Evolutionary conservation across 176 grass and related monocot genomes (phyloP), one percentile per base, ranked within the genome.

Genomic region (Carex littledalei): DNA sequence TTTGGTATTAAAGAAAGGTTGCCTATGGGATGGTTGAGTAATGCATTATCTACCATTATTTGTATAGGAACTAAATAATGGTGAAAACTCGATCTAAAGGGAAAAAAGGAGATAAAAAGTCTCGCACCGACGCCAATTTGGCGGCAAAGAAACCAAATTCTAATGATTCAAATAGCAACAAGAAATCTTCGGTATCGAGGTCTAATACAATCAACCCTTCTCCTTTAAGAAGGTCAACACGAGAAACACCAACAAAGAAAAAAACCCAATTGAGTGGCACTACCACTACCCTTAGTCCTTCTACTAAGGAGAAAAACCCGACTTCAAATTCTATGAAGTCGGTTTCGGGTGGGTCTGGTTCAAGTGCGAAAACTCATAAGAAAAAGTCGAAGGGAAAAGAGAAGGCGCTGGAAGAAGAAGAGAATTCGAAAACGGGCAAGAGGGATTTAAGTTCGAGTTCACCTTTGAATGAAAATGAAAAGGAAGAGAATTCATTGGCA

Each of bases 151-250:
- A 34, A 39, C 50, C 58, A 81, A 73, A 26, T 20, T 63, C 58
- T 60, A 82, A 63, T 13, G 52, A 16, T 69, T 84, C 81, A 17
- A 63, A 64, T 1, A 18, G 8, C 41, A 78, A 13, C 26, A 74
- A 14, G 2, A n/a, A 6, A 43, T 49, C 31, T 5, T 29, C 1
- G 0, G 21, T 61, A 18, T 56, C 80, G 0, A 52, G 52, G 0
- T 73, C 3, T 9, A 54, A 82, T 17, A 12, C 75, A 54, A 34
- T 63, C 29, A 12, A 22, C 18, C n/a, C 79, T 8, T 81, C 86
- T 34, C 87, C 61, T 69, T 86, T 96, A 68, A 96, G 91, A 92
- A 91, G 94, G 89, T 93, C 94, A 2, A 86, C 26, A 34, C 74
- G 94, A 45, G 89, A 91, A 85, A 88, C 70, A 73, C 88, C 85